Evolutionary conservation across 345 rosid species (phyloP).

Genomic region (Clausena lansium): DNA sequence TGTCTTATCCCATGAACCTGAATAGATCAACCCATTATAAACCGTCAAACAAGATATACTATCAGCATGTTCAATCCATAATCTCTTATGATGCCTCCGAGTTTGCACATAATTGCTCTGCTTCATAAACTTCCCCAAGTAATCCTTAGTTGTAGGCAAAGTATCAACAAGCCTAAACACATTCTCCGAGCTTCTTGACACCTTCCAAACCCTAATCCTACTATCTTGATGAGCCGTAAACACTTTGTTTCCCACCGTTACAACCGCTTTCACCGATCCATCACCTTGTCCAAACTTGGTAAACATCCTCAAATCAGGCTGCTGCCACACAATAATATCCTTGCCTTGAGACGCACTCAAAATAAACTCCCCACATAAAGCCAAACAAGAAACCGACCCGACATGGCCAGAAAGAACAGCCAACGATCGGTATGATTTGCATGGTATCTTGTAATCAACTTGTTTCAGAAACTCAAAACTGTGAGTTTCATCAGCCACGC

Average conservation of each 20-base stretch:
- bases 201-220: slow-evolving; percentile 84
- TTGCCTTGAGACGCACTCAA: slow-evolving; percentile 90
- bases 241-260: slow-evolving; percentile 60
- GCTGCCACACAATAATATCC: slow-evolving; percentile 98
- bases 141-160: slow-evolving; percentile 83
- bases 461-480: slow-evolving; percentile 42
- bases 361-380: slow-evolving; percentile 85
- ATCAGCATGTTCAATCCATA: slow-evolving; percentile 86
- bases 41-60: slow-evolving; percentile 86
- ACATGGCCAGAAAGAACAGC: slow-evolving; percentile 78
- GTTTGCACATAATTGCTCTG: slow-evolving; percentile 82
- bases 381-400: slow-evolving; percentile 85
- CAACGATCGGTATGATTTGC: slow-evolving; percentile 47
- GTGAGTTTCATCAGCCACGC: slow-evolving; percentile 53
- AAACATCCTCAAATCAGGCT: slow-evolving; percentile 84
- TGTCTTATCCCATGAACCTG: slow-evolving; percentile 95
- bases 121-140: slow-evolving; percentile 73
- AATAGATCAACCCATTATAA: slow-evolving; percentile 60
- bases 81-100: slow-evolving; percentile 57
- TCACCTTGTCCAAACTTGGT: slow-evolving; percentile 93
- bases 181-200: slow-evolving; percentile 64
- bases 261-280: slow-evolving; percentile 82
- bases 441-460: slow-evolving; percentile 15
- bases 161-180: slow-evolving; percentile 74
- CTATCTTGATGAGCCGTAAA: slow-evolving; percentile 96